These are phyloP conservation scores for Primulina eburnea DNA, from an alignment of 257 asterid species.

Conservation along the genomic window DNA sequence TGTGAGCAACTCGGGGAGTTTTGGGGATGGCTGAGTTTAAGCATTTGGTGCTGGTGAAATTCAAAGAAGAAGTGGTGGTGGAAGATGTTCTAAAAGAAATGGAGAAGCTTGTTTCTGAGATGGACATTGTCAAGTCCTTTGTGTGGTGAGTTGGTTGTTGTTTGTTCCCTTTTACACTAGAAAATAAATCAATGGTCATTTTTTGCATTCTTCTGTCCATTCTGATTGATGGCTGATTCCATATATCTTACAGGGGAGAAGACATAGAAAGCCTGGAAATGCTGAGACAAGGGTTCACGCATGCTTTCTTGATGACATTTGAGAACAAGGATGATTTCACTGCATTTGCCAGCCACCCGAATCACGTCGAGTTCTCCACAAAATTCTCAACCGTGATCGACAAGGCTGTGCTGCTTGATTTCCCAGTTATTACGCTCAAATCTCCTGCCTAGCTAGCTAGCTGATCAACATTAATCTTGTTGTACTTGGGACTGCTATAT, in stretches of 20 bases:
- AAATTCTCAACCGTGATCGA: slow-evolving; percentile 66
- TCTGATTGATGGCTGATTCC: no score
- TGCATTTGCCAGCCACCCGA: slow-evolving; percentile 59
- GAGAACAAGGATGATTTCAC: slow-evolving; percentile 66
- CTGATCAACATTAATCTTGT: background rate
- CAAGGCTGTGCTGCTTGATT: slow-evolving; percentile 81
- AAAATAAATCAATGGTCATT: no score
- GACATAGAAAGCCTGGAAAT: slow-evolving; percentile 76
- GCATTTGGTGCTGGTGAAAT: slow-evolving; percentile 88
- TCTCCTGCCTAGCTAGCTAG: slow-evolving; percentile 26
- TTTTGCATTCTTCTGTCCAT: no score
- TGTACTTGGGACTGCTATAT: no score
- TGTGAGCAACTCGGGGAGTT: slow-evolving; percentile 16
- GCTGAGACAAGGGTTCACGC: slow-evolving; percentile 86
- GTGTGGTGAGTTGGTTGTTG: slow-evolving; percentile 53
- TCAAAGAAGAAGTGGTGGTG: slow-evolving; percentile 61
- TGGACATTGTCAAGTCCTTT: slow-evolving; percentile 78
- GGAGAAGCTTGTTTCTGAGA: slow-evolving; percentile 71
- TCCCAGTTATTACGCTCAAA: slow-evolving; percentile 62
- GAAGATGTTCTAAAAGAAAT: slow-evolving; percentile 66
- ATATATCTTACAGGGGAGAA: slow-evolving; percentile 53
- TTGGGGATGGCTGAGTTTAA: slow-evolving; percentile 58
- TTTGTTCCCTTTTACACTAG: background rate
- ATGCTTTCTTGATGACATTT: slow-evolving; percentile 86
- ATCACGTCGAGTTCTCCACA: slow-evolving; percentile 62